Evolutionary conservation across 1,284 basidiomycete genomes (phyloP).

Genomic region (Ustilago curta): DNA sequence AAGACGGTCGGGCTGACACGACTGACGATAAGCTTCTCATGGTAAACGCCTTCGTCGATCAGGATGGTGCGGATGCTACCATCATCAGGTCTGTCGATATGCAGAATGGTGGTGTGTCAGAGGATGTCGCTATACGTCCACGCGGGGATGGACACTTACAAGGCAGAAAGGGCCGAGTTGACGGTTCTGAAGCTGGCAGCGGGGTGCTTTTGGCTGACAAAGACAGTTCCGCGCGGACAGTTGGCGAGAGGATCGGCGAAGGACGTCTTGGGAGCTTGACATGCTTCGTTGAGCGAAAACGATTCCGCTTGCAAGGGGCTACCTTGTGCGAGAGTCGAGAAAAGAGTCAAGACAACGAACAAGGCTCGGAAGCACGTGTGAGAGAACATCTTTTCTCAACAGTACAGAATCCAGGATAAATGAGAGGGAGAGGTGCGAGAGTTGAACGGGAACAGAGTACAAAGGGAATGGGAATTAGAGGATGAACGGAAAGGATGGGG

Average conservation of each 20-base stretch:
- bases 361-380: slow-evolving; percentile 1
- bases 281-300: slow-evolving; percentile 6
- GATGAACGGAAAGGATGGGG: too few species aligned
- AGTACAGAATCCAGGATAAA: too few species aligned
- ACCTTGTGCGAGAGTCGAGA: background rate
- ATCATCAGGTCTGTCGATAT: slow-evolving; percentile 21
- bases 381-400: background rate
- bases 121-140: slow-evolving; percentile 11
- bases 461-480: too few species aligned
- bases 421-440: too few species aligned
- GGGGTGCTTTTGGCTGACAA: slow-evolving; percentile 30
- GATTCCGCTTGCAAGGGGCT: background rate
- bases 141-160: slow-evolving; percentile 26
- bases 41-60: slow-evolving; percentile 35
- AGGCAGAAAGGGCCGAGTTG: slow-evolving; percentile 20
- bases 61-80: slow-evolving; percentile 23
- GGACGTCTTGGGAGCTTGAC: slow-evolving; percentile 26
- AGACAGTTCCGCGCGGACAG: slow-evolving; percentile 30
- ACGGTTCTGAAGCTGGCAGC: slow-evolving; percentile 16
- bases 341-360: background rate
- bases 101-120: background rate
- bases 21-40: slow-evolving; percentile 31
- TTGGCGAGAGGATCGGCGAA: slow-evolving; percentile 8
- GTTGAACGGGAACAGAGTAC: too few species aligned
- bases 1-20: slow-evolving; percentile 31